Evolutionary conservation across 345 rosid species (phyloP).

Genomic region (Hibiscus tridactylites): DNA sequence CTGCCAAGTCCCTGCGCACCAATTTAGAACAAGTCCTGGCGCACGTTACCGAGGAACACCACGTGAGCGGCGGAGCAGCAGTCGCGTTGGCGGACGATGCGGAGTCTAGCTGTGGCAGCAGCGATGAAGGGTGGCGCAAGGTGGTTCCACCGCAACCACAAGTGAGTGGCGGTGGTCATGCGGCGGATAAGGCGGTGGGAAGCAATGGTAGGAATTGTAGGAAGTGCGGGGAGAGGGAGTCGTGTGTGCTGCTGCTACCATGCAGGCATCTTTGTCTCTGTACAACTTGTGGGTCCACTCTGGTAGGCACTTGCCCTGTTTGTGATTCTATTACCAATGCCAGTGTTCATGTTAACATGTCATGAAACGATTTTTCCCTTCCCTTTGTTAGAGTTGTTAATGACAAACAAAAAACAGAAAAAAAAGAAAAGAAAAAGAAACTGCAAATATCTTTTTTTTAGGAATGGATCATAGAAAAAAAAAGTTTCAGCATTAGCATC

Average conservation of each 20-base stretch:
- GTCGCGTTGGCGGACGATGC: slow-evolving; percentile 32
- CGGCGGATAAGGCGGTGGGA: slow-evolving; percentile 11
- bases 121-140: slow-evolving; percentile 6
- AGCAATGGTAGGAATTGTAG: slow-evolving; percentile 23
- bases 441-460: slow-evolving; percentile 6
- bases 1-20: slow-evolving; percentile 49
- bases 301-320: slow-evolving; percentile 38
- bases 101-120: slow-evolving; percentile 69
- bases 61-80: slow-evolving; percentile 14
- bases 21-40: slow-evolving; percentile 58
- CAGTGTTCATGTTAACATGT: slow-evolving; percentile 65
- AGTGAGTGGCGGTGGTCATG: slow-evolving; percentile 1
- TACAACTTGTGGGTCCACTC: slow-evolving; percentile 52
- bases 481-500: not conserved
- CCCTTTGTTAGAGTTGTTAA: not conserved
- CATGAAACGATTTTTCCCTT: slow-evolving; percentile 12
- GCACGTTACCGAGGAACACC: slow-evolving; percentile 34
- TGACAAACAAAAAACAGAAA: not conserved
- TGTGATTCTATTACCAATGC: slow-evolving; percentile 47
- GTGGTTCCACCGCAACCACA: slow-evolving; percentile 10
- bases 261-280: slow-evolving; percentile 89
- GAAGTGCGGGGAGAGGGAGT: slow-evolving; percentile 58
- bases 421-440: not conserved
- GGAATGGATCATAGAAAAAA: slow-evolving; percentile 8
- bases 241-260: slow-evolving; percentile 70